A percentile compares a stretch with the other conserved stretches of the same genome.
phyloP scores from a whole-genome alignment of 352 stramenopile genomes.

The Globisporangium irregulare region DNA sequence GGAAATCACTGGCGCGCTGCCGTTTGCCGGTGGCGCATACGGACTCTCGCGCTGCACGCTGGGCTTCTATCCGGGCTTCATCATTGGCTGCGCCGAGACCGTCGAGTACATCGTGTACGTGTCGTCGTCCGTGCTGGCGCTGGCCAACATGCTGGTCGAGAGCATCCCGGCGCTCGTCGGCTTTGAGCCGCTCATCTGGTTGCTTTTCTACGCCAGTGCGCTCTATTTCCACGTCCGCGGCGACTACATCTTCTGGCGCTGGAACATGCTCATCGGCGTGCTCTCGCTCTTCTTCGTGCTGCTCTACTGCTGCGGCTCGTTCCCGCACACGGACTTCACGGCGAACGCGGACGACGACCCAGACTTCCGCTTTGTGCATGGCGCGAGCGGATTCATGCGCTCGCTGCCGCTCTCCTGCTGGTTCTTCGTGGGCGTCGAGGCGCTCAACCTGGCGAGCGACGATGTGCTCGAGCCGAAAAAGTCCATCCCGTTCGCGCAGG shows the following conservation, averaged over 20 bases:
- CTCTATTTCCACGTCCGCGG: conserved; percentile 24
- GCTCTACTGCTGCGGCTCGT: conserved; percentile 29
- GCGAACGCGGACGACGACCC: conserved; percentile 20
- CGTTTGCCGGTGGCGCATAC: conserved; percentile 35
- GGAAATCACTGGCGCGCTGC: conserved; percentile 30
- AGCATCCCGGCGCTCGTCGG: conserved; percentile 10
- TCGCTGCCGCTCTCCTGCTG: conserved; percentile 28
- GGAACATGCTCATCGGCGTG: conserved; percentile 27
- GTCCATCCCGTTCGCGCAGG: conserved; percentile 23
- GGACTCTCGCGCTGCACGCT: conserved; percentile 32
- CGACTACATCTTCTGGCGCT: conserved; percentile 31
- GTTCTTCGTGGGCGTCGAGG: conserved; percentile 36
- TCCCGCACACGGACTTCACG: conserved; percentile 22
- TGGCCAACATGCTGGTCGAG: conserved; percentile 26
- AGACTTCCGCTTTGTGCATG: conserved; percentile 20
- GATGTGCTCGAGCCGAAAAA: conserved; percentile 20
- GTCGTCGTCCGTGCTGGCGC: conserved; percentile 20
- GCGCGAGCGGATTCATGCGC: conserved; percentile 21
- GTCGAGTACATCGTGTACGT: conserved; percentile 38
- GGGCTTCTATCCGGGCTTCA: conserved; percentile 29
- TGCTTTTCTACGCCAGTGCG: conserved; percentile 24
- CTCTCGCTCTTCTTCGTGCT: conserved; percentile 30
- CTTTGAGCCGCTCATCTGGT: conserved; percentile 22
- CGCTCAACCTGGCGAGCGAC: conserved; percentile 24
- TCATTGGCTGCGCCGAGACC: conserved; percentile 32